phyloP scores from a whole-genome alignment of 768 basidiomycete genomes.

The Russula griseocarnosa region DNA sequence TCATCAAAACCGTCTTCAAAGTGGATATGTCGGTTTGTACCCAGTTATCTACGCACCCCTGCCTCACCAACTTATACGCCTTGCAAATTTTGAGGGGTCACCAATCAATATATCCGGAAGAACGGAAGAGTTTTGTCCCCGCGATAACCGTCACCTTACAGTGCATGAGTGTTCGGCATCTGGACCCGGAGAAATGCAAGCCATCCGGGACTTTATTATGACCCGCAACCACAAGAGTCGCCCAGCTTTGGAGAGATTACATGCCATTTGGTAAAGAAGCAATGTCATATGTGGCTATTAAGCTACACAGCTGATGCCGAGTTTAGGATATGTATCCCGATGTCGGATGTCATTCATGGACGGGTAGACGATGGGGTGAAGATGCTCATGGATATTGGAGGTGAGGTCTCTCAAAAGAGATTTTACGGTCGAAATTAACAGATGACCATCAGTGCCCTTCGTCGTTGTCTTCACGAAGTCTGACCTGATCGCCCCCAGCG shows the following conservation, averaged over 20 bases:
- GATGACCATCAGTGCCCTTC: slow-evolving; percentile 3
- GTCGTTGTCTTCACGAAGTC: slow-evolving; percentile 9
- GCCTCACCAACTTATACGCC: background rate
- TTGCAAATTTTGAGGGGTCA: background rate
- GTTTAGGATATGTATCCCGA: slow-evolving; percentile 12
- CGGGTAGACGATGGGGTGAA: background rate
- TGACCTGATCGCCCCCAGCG: too few relatives aligned
- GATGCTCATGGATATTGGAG: background rate
- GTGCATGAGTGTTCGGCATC: slow-evolving; percentile 5
- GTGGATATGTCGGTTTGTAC: slow-evolving; percentile 10
- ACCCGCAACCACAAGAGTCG: background rate
- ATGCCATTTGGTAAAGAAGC: slow-evolving; percentile 14
- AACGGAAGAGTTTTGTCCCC: background rate
- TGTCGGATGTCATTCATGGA: background rate
- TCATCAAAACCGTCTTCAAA: slow-evolving; percentile 6
- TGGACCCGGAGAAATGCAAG: background rate
- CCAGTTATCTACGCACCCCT: background rate
- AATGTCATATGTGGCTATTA: background rate
- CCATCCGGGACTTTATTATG: background rate
- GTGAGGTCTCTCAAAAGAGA: background rate
- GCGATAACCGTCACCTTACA: background rate
- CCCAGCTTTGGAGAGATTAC: slow-evolving; percentile 4
- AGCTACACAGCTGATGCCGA: background rate
- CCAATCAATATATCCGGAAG: background rate
- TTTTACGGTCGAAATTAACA: background rate